Evolutionary conservation across 75 land plant genomes (phyloP).

Genomic region (Isoetes taiwanensis): DNA sequence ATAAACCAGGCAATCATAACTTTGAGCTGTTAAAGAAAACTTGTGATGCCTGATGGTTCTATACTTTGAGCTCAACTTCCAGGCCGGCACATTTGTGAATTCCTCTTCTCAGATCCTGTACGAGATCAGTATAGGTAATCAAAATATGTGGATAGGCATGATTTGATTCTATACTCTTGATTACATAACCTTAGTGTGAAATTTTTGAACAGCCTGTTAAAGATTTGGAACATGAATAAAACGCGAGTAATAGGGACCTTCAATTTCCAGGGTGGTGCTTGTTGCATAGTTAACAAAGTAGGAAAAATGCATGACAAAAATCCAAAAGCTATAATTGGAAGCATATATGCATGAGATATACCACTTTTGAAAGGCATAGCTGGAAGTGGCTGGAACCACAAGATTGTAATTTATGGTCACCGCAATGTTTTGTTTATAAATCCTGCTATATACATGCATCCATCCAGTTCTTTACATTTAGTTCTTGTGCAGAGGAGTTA

Average conservation of each 20-base stretch:
- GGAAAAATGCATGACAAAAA: constrained; percentile 46
- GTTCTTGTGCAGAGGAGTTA: constrained; percentile 58
- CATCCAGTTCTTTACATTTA: too few species aligned
- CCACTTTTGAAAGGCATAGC: constrained; percentile 46
- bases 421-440: too few species aligned
- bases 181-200: too few species aligned
- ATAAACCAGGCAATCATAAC: neutral
- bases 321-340: constrained; percentile 34
- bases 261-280: constrained; percentile 97
- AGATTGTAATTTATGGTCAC: constrained; percentile 48
- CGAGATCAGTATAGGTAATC: neutral
- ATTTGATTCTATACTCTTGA: too few species aligned
- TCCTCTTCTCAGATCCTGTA: constrained; percentile 1
- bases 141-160: too few species aligned
- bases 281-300: constrained; percentile 62
- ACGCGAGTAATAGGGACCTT: constrained; percentile 75
- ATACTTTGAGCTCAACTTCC: constrained; percentile 2
- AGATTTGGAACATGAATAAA: constrained; percentile 95
- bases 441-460: too few species aligned
- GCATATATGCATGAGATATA: constrained; percentile 46
- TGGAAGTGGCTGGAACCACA: constrained; percentile 55
- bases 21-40: constrained; percentile 3
- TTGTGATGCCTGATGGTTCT: constrained; percentile 3
- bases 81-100: neutral
- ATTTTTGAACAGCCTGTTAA: constrained; percentile 50